Evolutionary conservation across 1,284 basidiomycete genomes (phyloP).

Genomic region (Cystobasidium slooffiae): DNA sequence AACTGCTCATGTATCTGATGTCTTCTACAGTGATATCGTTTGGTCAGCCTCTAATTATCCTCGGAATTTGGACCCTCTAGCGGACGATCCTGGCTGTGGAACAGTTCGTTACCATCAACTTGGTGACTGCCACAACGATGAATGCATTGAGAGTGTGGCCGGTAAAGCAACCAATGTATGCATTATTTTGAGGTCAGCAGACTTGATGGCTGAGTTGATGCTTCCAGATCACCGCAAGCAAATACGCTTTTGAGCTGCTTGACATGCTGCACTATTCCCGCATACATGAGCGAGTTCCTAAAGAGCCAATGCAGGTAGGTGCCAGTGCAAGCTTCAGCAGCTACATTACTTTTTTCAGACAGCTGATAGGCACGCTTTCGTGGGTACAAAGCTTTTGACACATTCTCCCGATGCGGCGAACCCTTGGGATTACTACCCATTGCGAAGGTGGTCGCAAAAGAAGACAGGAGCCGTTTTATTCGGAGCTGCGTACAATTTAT

Average conservation of each 20-base stretch:
- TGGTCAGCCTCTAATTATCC: slow-evolving; percentile 41
- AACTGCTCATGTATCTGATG: background rate
- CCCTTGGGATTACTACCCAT: slow-evolving; percentile 41
- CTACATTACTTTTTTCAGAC: background rate
- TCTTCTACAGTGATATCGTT: slow-evolving; percentile 14
- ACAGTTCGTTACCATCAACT: slow-evolving; percentile 31
- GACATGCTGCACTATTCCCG: slow-evolving; percentile 26
- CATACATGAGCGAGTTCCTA: slow-evolving; percentile 1
- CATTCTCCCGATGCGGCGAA: slow-evolving; percentile 41
- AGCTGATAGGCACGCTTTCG: background rate
- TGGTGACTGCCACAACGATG: slow-evolving; percentile 43
- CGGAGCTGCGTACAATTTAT: slow-evolving; percentile 22
- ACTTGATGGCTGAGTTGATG: background rate
- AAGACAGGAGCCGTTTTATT: slow-evolving; percentile 31
- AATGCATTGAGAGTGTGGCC: slow-evolving; percentile 28
- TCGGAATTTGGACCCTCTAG: background rate
- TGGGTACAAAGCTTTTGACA: slow-evolving; percentile 14
- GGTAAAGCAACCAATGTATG: slow-evolving; percentile 26
- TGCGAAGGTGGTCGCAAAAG: slow-evolving; percentile 24
- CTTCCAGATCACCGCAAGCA: slow-evolving; percentile 25
- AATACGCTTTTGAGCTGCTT: slow-evolving; percentile 40
- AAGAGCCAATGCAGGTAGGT: slow-evolving; percentile 29
- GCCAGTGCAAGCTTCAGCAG: background rate
- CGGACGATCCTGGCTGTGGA: slow-evolving; percentile 29
- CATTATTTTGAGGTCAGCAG: background rate